Base-by-base conservation (phyloP, 2,329 filamentous ascomycete genomes). In the Xylariales sp. region DNA sequence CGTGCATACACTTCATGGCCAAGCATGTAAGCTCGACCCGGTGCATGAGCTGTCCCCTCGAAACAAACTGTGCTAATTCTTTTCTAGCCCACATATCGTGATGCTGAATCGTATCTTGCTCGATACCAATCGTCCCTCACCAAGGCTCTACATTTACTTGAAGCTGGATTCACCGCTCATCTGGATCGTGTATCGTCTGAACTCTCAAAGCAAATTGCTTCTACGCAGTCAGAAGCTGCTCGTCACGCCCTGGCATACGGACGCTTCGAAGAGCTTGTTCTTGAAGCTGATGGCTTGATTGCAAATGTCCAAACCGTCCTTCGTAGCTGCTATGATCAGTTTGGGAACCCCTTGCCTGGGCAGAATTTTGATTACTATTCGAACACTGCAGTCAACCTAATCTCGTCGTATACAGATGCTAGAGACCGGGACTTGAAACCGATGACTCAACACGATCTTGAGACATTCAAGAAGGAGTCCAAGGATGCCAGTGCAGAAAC, bases 1-100 rank as follows among this genome's bases (percentile, higher is more conserved):
- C 88, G 37, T 98, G 91, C 58, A 79, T 98, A 49, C 83, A 83
- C 20, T 97, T 97, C 56, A 96, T 97, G 89, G 78, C 86, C 43
- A 73, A 78, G 37, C 88, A 96, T 66, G 85, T 89, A 63, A 59
- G 82, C 7, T 6, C 7, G 12, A 8, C 14, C 6, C 8, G 7
- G 2, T 13, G 6, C 3, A 10, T 16, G 13, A 35, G 33, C 47
- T 58, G 35, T 53, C 41, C 35, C 24, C 15, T 16, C 13, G 14
- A 50, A n/a, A n/a, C n/a, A n/a, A n/a, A n/a, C n/a, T n/a, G n/a
- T n/a, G n/a, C n/a, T n/a, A n/a, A n/a, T n/a, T n/a, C n/a, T n/a
- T n/a, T n/a, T n/a, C n/a, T n/a, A 88, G 84, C 77, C 86, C 7
- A 80, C 79, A 6, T 95, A 96, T 57, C 85, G 87, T 45, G 91